Evolutionary conservation across 2,329 filamentous ascomycete species (phyloP).

Genomic region (Verticillium zaregamsianum): DNA sequence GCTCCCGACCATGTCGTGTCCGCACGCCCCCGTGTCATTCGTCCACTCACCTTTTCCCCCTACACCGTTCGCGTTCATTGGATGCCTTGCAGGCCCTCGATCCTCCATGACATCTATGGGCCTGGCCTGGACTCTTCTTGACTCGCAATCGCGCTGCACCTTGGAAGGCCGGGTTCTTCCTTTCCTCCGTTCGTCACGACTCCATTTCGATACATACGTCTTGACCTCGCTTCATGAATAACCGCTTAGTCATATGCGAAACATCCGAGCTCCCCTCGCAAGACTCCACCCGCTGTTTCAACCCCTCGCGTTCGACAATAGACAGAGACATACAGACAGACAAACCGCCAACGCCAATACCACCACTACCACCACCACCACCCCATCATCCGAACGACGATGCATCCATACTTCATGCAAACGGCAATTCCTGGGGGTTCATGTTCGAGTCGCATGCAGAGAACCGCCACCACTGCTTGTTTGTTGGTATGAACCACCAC

Average conservation of each 20-base stretch:
- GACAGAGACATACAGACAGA: no score
- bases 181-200: not conserved
- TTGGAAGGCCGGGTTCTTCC: not conserved
- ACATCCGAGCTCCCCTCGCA: not conserved
- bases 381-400: not conserved
- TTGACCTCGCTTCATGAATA: not conserved
- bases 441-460: constrained; percentile 23
- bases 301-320: not conserved
- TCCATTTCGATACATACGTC: not conserved
- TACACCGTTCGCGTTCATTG: not conserved
- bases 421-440: constrained; percentile 27
- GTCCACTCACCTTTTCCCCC: not conserved
- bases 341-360: no score
- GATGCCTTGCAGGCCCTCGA: not conserved
- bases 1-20: not conserved
- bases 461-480: constrained; percentile 32
- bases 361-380: not conserved
- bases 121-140: not conserved
- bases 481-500: constrained; percentile 27
- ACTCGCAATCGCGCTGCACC: not conserved
- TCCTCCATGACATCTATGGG: not conserved
- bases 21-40: not conserved
- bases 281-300: not conserved
- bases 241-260: not conserved
- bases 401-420: constrained; percentile 19